phyloP scores from a whole-genome alignment of 306 rosid genomes.

The Biancaea sappan region DNA sequence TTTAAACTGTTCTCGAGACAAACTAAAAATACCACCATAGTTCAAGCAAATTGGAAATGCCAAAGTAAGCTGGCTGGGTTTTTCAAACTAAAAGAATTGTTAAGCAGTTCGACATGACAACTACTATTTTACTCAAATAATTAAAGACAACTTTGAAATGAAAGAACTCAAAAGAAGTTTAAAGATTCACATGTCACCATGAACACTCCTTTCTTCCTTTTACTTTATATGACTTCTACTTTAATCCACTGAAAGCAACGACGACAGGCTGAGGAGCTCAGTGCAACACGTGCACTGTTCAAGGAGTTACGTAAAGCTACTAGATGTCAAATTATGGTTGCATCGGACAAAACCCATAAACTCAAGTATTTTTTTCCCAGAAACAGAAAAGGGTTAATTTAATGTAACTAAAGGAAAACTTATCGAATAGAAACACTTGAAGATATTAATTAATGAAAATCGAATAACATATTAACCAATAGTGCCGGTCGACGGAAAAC shows the following conservation, averaged over 20 bases:
- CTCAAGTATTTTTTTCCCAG: not conserved
- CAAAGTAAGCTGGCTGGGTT: not conserved
- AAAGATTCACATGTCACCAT: conserved; percentile 9
- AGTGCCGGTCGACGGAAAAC: no score
- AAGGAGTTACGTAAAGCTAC: not conserved
- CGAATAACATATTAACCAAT: not conserved
- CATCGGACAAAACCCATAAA: not conserved
- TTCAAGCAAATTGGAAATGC: not conserved
- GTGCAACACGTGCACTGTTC: not conserved
- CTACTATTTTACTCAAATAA: not conserved
- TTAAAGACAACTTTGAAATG: conserved; percentile 9
- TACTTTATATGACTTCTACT: not conserved
- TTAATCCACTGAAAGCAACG: not conserved
- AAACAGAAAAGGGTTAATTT: not conserved
- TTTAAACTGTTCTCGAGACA: not conserved
- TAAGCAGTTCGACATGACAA: conserved; percentile 8
- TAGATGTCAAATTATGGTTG: not conserved
- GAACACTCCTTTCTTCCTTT: not conserved
- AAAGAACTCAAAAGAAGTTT: conserved; percentile 17
- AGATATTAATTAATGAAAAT: not conserved
- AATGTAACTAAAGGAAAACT: not conserved
- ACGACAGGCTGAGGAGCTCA: not conserved
- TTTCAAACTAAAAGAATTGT: not conserved
- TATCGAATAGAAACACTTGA: not conserved
- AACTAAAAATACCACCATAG: not conserved